phyloP scores from a whole-genome alignment of 2,329 filamentous ascomycete genomes.

The Fusarium sp. region DNA sequence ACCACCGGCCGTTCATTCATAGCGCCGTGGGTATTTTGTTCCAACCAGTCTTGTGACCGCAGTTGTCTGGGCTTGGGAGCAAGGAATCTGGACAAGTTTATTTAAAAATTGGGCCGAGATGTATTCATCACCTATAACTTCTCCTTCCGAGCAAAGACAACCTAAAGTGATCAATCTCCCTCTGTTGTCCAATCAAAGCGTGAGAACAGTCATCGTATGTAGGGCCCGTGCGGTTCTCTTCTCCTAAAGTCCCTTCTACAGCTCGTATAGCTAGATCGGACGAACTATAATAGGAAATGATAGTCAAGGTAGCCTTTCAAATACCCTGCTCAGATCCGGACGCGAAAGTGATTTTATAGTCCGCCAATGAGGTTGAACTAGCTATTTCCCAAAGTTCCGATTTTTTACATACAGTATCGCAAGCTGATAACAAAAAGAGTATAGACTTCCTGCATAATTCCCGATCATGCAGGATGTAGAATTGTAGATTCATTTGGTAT shows the following conservation, averaged over 20 bases:
- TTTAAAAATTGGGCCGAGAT: not conserved
- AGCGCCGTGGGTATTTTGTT: not conserved
- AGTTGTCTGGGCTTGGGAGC: not conserved
- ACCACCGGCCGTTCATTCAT: rapidly evolving
- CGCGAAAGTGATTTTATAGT: not conserved
- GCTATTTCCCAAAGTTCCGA: rapidly evolving
- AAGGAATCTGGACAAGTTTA: not conserved
- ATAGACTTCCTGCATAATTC: rapidly evolving
- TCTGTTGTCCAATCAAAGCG: not conserved
- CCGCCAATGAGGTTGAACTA: not conserved
- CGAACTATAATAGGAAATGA: not conserved
- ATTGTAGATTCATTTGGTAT: no score
- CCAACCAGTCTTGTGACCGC: not conserved
- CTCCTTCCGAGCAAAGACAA: not conserved
- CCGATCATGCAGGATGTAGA: no score
- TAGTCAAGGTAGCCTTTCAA: not conserved
- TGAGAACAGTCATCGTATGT: not conserved
- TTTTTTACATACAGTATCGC: rapidly evolving
- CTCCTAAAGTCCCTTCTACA: not conserved
- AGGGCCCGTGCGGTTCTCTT: not conserved
- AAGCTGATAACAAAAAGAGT: rapidly evolving
- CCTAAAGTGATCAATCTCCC: no score
- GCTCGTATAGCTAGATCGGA: not conserved
- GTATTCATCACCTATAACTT: not conserved
- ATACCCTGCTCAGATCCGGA: not conserved